These are phyloP conservation scores for Penicillium subrubescens DNA, from an alignment of 495 filamentous ascomycete species.

Conservation along the genomic window DNA sequence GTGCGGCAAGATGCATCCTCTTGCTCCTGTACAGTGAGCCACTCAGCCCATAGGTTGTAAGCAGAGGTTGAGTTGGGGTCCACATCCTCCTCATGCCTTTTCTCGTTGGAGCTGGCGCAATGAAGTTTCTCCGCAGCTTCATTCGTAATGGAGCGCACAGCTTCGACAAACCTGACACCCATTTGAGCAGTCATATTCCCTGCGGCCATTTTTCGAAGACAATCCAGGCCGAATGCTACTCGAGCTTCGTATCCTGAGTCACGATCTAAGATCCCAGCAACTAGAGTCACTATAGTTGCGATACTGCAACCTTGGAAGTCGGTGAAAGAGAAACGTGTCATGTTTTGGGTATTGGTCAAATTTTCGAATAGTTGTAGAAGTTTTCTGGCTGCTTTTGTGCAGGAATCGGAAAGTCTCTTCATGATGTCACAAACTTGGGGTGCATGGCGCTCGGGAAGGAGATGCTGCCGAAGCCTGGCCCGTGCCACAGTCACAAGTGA, in stretches of 20 bases:
- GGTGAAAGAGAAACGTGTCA: slow-evolving; percentile 33
- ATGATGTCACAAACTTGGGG: neutral
- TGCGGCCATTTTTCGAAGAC: slow-evolving; percentile 25
- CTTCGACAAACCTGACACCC: slow-evolving; percentile 30
- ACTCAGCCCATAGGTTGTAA: slow-evolving; percentile 21
- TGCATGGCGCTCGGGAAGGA: neutral
- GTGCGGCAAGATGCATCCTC: neutral
- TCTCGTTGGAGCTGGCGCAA: neutral
- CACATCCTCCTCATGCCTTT: neutral
- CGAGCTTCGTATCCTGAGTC: slow-evolving; percentile 24
- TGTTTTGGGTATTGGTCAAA: slow-evolving; percentile 14
- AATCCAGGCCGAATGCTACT: slow-evolving; percentile 23
- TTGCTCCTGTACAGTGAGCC: slow-evolving; percentile 14
- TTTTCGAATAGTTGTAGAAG: slow-evolving; percentile 25
- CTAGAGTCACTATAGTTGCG: slow-evolving; percentile 31
- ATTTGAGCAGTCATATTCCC: slow-evolving; percentile 29
- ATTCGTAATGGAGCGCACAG: slow-evolving; percentile 26
- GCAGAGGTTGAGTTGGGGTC: neutral
- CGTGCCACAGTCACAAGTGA: slow-evolving; percentile 24
- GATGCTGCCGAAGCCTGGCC: slow-evolving; percentile 5
- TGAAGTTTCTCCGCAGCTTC: slow-evolving; percentile 22
- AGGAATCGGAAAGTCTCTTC: slow-evolving; percentile 12
- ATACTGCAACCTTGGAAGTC: slow-evolving; percentile 38
- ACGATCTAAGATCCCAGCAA: slow-evolving; percentile 28
- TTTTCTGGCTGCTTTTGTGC: slow-evolving; percentile 24